A percentile compares a stretch with the other conserved stretches of the same genome.
phyloP scores from a whole-genome alignment of 768 basidiomycete species.

The Leccinum incarnatum region DNA sequence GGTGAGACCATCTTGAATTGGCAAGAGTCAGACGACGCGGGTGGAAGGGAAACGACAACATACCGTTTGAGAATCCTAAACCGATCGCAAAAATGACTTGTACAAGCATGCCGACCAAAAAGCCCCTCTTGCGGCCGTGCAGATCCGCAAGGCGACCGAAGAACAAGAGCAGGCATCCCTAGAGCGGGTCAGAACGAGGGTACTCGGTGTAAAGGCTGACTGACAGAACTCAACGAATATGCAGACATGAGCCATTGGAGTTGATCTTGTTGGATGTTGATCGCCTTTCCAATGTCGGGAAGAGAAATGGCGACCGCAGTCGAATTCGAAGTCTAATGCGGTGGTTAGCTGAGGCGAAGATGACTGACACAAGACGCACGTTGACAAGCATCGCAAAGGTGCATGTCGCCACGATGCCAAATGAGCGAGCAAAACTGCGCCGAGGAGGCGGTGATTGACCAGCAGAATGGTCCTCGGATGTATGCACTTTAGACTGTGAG shows the following conservation, averaged over 20 bases:
- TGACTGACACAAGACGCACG: conserved; percentile 21
- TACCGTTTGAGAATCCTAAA: conserved; percentile 61
- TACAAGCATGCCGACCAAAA: conserved; percentile 55
- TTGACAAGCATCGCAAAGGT: conserved; percentile 40
- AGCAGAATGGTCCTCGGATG: not conserved
- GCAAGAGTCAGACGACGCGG: conserved; percentile 7
- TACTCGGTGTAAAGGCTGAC: conserved; percentile 14
- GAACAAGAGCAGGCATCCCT: conserved; percentile 79
- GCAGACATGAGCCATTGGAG: conserved; percentile 70
- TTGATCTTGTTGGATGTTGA: conserved; percentile 47
- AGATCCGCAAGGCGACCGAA: conserved; percentile 80
- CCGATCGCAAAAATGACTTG: conserved; percentile 59
- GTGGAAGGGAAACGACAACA: not conserved
- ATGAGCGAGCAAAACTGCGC: conserved; percentile 27
- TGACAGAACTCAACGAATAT: conserved; percentile 65
- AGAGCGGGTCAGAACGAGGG: conserved; percentile 5
- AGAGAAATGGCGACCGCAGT: conserved; percentile 52
- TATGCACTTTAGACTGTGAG: conserved; percentile 33
- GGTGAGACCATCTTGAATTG: conserved; percentile 48
- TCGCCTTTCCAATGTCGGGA: conserved; percentile 46
- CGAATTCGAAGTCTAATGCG: conserved; percentile 27
- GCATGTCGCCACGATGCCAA: conserved; percentile 35
- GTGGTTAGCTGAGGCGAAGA: conserved; percentile 1
- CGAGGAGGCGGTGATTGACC: not conserved
- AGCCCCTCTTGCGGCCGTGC: conserved; percentile 69